Evolutionary conservation across 1,284 basidiomycete genomes (phyloP).

Genomic region (Coniophora puteana): DNA sequence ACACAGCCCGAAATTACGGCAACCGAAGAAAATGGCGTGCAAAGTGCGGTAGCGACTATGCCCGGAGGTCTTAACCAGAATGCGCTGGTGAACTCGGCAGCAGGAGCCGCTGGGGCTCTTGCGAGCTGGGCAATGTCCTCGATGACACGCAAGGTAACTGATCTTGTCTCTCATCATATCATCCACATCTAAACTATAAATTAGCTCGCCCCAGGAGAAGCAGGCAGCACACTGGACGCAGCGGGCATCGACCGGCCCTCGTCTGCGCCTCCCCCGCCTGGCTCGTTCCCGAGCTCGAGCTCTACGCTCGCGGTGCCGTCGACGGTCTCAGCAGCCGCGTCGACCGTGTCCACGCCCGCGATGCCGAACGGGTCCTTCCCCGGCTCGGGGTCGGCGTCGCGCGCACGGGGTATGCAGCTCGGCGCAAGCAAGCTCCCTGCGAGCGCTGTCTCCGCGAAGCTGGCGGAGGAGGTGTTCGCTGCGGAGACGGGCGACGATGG

Average conservation of each 20-base stretch:
- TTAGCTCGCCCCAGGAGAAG: slow-evolving; percentile 68
- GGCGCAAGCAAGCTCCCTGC: slow-evolving; percentile 48
- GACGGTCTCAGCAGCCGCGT: slow-evolving; percentile 15
- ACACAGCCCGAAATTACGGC: slow-evolving; percentile 66
- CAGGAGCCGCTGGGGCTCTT: slow-evolving; percentile 85
- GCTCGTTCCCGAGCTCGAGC: slow-evolving; percentile 9
- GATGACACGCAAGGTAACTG: slow-evolving; percentile 66
- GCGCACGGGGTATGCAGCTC: slow-evolving; percentile 66
- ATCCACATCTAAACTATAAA: background rate
- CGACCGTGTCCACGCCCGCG: slow-evolving; percentile 16
- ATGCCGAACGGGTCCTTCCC: too few species aligned
- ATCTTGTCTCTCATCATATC: background rate
- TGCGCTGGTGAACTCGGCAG: slow-evolving; percentile 77
- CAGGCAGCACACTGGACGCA: slow-evolving; percentile 62
- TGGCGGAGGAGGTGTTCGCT: slow-evolving; percentile 54
- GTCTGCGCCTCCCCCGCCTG: slow-evolving; percentile 29
- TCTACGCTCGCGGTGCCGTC: slow-evolving; percentile 11
- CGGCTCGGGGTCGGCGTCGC: slow-evolving; percentile 12
- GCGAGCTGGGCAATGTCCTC: slow-evolving; percentile 95
- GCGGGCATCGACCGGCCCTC: slow-evolving; percentile 33
- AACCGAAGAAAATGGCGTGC: slow-evolving; percentile 34
- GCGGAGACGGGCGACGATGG: slow-evolving; percentile 42
- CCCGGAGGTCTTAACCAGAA: slow-evolving; percentile 39
- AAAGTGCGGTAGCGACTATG: slow-evolving; percentile 26
- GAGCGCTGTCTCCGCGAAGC: slow-evolving; percentile 41